phyloP scores from a whole-genome alignment of 1,284 basidiomycete species.

The Thecaphora frezii region DNA sequence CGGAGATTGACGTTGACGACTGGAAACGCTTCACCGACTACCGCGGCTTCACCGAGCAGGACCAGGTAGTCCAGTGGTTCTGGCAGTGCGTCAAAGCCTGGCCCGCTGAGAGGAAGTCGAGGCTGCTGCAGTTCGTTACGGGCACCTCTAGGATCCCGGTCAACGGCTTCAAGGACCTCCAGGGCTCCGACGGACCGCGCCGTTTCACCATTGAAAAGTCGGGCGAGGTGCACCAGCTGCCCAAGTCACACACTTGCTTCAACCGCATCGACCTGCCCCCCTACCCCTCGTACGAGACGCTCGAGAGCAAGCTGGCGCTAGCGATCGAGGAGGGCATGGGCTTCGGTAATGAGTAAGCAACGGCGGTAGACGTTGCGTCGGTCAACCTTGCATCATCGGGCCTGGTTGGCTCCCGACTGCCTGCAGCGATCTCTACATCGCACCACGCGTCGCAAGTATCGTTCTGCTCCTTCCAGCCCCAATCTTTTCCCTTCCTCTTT shows the following conservation, averaged over 20 bases:
- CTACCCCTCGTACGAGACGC: constrained; percentile 50
- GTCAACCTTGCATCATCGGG: too few relatives aligned
- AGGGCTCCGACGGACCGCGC: constrained; percentile 88
- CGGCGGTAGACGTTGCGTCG: too few relatives aligned
- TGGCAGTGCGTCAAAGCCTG: constrained; percentile 96
- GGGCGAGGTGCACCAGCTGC: constrained; percentile 55
- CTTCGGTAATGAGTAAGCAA: constrained; percentile 56
- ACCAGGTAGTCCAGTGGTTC: constrained; percentile 93
- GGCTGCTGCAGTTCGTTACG: constrained; percentile 88
- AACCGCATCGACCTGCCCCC: constrained; percentile 59
- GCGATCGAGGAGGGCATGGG: constrained; percentile 57
- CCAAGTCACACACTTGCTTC: constrained; percentile 58
- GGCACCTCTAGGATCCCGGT: constrained; percentile 96
- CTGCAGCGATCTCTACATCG: too few relatives aligned
- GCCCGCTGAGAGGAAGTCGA: constrained; percentile 93
- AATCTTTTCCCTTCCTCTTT: too few relatives aligned
- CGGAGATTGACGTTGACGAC: constrained; percentile 82
- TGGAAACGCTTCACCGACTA: constrained; percentile 70
- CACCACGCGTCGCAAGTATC: too few relatives aligned
- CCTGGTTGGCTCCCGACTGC: too few relatives aligned
- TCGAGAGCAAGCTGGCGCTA: constrained; percentile 55
- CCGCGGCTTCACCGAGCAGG: constrained; percentile 62
- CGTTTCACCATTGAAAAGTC: constrained; percentile 59
- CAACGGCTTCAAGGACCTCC: constrained; percentile 98
- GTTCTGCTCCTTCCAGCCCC: too few relatives aligned